Evolutionary conservation across 2,329 filamentous ascomycete genomes (phyloP).

Genomic region (Lasiodiplodia citricola): DNA sequence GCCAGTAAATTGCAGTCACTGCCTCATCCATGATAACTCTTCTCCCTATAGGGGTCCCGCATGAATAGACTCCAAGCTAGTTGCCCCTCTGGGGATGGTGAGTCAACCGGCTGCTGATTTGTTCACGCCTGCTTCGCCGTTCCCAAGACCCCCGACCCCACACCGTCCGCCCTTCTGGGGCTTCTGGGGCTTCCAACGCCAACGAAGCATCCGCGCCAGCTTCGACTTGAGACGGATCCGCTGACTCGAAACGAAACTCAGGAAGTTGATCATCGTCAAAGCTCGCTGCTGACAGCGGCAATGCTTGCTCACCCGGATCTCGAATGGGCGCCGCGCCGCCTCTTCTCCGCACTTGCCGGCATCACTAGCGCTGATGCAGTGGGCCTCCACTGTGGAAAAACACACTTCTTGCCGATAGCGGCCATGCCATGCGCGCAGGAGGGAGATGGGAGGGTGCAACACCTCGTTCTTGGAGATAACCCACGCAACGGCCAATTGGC

Average conservation of each 20-base stretch:
- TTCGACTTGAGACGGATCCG: constrained; percentile 9
- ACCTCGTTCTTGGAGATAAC: constrained; percentile 3
- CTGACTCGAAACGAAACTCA: constrained; percentile 17
- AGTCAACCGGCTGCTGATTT: constrained; percentile 7
- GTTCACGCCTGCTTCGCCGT: neutral
- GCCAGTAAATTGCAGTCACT: constrained; percentile 14
- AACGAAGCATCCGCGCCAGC: constrained; percentile 8
- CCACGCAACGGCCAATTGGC: constrained; percentile 1
- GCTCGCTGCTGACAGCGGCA: constrained; percentile 1
- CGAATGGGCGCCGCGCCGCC: neutral
- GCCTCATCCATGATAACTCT: neutral
- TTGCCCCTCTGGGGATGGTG: neutral
- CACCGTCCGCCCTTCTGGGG: neutral
- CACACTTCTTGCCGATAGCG: neutral
- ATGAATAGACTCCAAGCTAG: neutral
- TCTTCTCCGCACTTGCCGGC: constrained; percentile 20
- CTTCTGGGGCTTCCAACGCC: constrained; percentile 9
- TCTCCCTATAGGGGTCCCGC: neutral
- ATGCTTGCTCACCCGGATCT: neutral
- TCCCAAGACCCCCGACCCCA: constrained; percentile 8
- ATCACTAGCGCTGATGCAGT: constrained; percentile 3
- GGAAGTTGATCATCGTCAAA: constrained; percentile 13
- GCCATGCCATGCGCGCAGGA: neutral
- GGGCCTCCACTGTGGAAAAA: neutral
- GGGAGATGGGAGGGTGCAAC: neutral